A percentile compares a stretch with the other conserved stretches of the same genome.
phyloP scores from a whole-genome alignment of 2,329 filamentous ascomycete genomes.

The Trichophyton schoenleinii region DNA sequence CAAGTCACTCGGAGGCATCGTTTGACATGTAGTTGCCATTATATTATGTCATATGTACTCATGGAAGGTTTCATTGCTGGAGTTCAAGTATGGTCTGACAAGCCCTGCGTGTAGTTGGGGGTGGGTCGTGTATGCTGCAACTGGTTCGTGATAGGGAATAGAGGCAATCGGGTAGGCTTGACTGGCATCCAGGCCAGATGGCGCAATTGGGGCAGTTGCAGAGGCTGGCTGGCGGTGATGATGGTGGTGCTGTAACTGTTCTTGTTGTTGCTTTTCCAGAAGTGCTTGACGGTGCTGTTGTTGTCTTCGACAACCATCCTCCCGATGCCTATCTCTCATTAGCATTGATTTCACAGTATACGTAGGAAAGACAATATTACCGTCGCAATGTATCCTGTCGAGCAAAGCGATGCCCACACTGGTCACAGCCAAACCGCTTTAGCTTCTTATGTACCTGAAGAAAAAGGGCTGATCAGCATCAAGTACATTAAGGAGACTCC shows the following conservation, averaged over 20 bases:
- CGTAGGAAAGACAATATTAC: conserved; percentile 34
- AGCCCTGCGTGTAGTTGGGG: background rate
- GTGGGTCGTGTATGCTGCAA: background rate
- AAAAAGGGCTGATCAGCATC: background rate
- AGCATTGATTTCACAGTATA: background rate
- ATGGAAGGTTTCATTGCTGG: background rate
- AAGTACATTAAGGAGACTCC: background rate
- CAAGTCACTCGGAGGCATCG: background rate
- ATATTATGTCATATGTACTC: background rate
- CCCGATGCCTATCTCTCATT: conserved; percentile 11
- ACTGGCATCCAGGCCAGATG: background rate
- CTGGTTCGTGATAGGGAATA: background rate
- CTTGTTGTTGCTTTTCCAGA: background rate
- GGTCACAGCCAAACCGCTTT: conserved; percentile 56
- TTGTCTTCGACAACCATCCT: conserved; percentile 14
- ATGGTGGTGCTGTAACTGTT: background rate
- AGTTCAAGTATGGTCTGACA: background rate
- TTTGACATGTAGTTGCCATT: background rate
- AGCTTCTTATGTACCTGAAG: conserved; percentile 58
- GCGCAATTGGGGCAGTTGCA: background rate
- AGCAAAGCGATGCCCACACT: conserved; percentile 60
- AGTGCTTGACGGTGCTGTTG: conserved; percentile 5
- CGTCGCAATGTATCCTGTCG: conserved; percentile 72
- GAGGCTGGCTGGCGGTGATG: background rate
- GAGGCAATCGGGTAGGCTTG: background rate